Evolutionary conservation across 1,284 basidiomycete species (phyloP).

Genomic region (Tylopilus sp.): DNA sequence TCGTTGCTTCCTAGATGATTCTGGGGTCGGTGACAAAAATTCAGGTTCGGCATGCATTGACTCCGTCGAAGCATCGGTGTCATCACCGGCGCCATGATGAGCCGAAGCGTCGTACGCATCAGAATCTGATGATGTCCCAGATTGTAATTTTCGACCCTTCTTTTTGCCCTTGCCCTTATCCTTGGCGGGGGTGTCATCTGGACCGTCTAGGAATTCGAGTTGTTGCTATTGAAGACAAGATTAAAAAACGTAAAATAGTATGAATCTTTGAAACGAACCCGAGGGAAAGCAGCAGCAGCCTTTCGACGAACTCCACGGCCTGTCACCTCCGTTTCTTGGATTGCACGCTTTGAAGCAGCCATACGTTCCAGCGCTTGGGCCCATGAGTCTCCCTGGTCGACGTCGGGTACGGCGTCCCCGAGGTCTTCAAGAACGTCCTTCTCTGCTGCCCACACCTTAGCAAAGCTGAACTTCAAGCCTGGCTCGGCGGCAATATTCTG

Average conservation of each 20-base stretch:
- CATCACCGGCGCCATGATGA: slow-evolving; percentile 25
- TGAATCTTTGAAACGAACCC: slow-evolving; percentile 50
- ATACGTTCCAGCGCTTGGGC: slow-evolving; percentile 75
- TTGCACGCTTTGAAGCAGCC: slow-evolving; percentile 61
- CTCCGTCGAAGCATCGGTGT: slow-evolving; percentile 39
- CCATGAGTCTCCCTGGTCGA: slow-evolving; percentile 81
- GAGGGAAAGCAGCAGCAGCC: slow-evolving; percentile 67
- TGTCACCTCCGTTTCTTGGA: slow-evolving; percentile 60
- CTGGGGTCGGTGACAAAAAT: neutral
- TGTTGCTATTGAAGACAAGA: slow-evolving; percentile 39
- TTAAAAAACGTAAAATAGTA: slow-evolving; percentile 12
- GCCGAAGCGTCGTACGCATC: slow-evolving; percentile 41
- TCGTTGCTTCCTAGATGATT: slow-evolving; percentile 23
- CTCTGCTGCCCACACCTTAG: slow-evolving; percentile 89
- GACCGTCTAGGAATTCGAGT: slow-evolving; percentile 42
- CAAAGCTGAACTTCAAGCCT: slow-evolving; percentile 78
- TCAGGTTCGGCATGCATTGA: slow-evolving; percentile 28
- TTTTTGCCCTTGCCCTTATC: slow-evolving; percentile 38
- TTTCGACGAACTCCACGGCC: slow-evolving; percentile 80
- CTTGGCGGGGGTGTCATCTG: slow-evolving; percentile 39
- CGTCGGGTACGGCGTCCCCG: slow-evolving; percentile 56
- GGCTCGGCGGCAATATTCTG: slow-evolving; percentile 57
- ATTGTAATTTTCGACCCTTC: slow-evolving; percentile 34
- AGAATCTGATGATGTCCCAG: slow-evolving; percentile 42
- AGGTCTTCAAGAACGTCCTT: slow-evolving; percentile 78